Conservation (phyloP, 345 rosid genomes). For the Schrenkiella parvula region DNA sequence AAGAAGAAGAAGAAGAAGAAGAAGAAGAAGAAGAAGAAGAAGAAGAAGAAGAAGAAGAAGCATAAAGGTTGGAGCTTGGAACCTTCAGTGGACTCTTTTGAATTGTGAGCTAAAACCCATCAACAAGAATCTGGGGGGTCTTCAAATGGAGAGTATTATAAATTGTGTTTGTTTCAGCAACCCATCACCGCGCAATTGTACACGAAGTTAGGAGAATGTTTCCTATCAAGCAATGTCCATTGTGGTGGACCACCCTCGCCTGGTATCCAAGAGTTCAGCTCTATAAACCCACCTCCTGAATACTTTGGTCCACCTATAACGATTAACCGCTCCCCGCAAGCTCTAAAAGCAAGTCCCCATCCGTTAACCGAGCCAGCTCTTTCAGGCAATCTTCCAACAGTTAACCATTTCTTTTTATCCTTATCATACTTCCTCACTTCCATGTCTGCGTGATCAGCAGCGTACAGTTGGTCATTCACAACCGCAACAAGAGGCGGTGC, state of each 20-base stretch:
- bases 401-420: conserved; percentile 50
- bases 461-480: conserved; percentile 71
- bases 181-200: conserved; percentile 99
- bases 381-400: conserved; percentile 77
- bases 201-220: conserved; percentile 76
- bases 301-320: conserved; percentile 89
- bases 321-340: conserved; percentile 76
- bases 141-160: conserved; percentile 18
- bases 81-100: conserved; percentile 26
- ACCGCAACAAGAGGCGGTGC: conserved; percentile 95
- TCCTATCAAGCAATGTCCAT: conserved; percentile 76
- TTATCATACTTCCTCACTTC: conserved; percentile 77
- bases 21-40: conserved; percentile 18
- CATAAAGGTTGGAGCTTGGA: conserved; percentile 22
- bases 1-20: conserved; percentile 17
- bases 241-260: conserved; percentile 69
- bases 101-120: conserved; percentile 21
- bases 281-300: conserved; percentile 71
- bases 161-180: conserved; percentile 44
- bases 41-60: conserved; percentile 2
- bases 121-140: conserved; percentile 26
- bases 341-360: conserved; percentile 96
- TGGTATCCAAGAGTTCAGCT: conserved; percentile 85
- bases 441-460: conserved; percentile 83
- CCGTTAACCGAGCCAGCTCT: conserved; percentile 84